Base-by-base conservation (phyloP, 2,329 filamentous ascomycete species). In the Zasmidium citrigriseum region DNA sequence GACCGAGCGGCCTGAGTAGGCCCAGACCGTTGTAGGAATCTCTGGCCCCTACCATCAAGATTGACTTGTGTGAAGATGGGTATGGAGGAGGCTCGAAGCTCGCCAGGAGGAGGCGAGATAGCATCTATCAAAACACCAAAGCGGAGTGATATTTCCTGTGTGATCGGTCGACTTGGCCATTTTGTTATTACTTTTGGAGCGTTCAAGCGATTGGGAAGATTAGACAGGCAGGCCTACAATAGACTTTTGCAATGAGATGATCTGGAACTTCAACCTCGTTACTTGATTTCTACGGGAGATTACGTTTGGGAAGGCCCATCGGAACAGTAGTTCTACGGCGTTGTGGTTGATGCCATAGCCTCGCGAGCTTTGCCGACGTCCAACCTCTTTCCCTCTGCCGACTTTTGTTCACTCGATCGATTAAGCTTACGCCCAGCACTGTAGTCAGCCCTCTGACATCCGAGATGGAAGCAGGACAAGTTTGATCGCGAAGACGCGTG, bases 1-100 rank as follows among this genome's bases (percentile, higher is more conserved):
- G 46, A 49, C 46, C 34, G 51, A 53, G 24, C 12, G 16, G 38
- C 10, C 48, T 22, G 23, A 14, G 14, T 53, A 53, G 51, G 46
- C 18, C 14, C 22, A 24, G 25, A 12, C 24, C 48, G 22, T n/a
- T 49, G 11, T n/a, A 50, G 18, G 48, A n/a, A 4, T n/a, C 12
- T 41, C 34, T 41, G 7, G 12, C 34, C 34, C 34, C 34, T 41
- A n/a, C 34, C 34, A 41, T 41, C 34, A 41, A n/a, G 34, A 41
- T 41, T 16, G 34, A 41, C 34, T n/a, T 41, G 12, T 41, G 34
- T 41, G 16, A 11, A 16, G 22, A 27, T 27, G 47, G 18, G 9
- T 21, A 49, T 3, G 47, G 27, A 27, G 47, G 22, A 14, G 27
- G 7, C 27, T 29, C 27, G 27, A 29, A 29, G 27, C 27, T 29